Percentiles rank a stretch among this genome's conserved stretches.
Conservation (phyloP, 2,329 filamentous ascomycete species). For the Fusarium algeriense region DNA sequence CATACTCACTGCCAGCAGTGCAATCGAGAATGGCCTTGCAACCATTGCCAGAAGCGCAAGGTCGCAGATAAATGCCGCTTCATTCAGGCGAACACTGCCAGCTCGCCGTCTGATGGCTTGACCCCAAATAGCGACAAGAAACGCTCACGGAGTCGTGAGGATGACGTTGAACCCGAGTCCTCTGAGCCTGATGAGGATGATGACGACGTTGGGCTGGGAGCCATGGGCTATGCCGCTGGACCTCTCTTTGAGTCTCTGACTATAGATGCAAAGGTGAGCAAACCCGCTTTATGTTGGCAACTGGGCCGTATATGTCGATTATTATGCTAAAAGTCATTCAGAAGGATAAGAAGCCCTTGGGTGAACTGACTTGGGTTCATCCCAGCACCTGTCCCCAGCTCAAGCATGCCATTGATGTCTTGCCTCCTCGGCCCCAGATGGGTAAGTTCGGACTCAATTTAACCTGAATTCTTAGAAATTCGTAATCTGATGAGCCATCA, state of each 20-base stretch:
- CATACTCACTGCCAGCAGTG: conserved; percentile 51
- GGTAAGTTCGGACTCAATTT: conserved; percentile 40
- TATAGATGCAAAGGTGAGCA: conserved; percentile 42
- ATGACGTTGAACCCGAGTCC: conserved; percentile 31
- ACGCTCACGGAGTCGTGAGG: conserved; percentile 40
- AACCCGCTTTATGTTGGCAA: rapidly evolving
- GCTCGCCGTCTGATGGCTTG: conserved; percentile 33
- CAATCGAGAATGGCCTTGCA: conserved; percentile 55
- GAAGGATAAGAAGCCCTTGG: conserved; percentile 32
- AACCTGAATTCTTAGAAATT: too few relatives aligned
- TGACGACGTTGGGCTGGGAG: conserved; percentile 48
- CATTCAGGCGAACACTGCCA: conserved; percentile 38
- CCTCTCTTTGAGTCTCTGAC: conserved; percentile 49
- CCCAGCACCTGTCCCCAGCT: conserved; percentile 47
- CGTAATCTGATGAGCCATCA: conserved; percentile 20
- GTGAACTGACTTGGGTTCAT: conserved; percentile 37
- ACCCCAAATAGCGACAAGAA: conserved; percentile 37
- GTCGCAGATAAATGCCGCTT: conserved; percentile 53
- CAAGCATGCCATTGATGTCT: conserved; percentile 47
- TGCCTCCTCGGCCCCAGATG: conserved; percentile 51
- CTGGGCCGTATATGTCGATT: neutral
- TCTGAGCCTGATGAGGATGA: conserved; percentile 44
- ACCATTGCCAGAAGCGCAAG: conserved; percentile 55
- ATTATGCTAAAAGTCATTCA: neutral
- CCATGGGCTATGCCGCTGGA: conserved; percentile 51